phyloP scores from a whole-genome alignment of 148 eudicot species.

The Arbutus unedo region DNA sequence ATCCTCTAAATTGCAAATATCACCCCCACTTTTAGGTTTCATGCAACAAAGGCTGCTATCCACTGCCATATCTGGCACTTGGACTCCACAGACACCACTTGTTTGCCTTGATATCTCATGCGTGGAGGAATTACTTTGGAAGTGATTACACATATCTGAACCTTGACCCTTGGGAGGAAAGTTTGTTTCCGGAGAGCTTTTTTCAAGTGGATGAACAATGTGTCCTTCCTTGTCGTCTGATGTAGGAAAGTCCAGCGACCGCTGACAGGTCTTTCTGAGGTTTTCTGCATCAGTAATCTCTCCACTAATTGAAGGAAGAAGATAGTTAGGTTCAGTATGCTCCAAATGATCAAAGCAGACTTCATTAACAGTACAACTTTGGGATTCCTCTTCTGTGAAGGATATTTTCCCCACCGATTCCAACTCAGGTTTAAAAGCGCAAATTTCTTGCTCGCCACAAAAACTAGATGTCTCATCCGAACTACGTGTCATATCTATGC shows the following conservation, averaged over 20 bases:
- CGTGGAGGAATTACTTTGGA: conserved; percentile 15
- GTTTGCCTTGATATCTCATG: conserved; percentile 5
- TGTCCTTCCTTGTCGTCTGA: conserved; percentile 23
- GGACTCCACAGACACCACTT: conserved; percentile 2
- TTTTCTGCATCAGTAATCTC: conserved; percentile 14
- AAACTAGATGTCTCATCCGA: conserved; percentile 14
- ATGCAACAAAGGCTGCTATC: neutral
- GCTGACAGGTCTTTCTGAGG: conserved; percentile 22
- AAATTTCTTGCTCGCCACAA: conserved; percentile 18
- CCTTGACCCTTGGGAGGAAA: conserved; percentile 15
- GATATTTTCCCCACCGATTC: conserved; percentile 11
- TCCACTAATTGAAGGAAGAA: conserved; percentile 18
- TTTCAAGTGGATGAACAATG: conserved; percentile 18
- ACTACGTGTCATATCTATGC: conserved; percentile 10
- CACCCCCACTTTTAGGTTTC: neutral
- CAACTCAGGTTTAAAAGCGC: neutral
- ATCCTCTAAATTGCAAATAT: conserved; percentile 1
- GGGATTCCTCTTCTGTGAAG: conserved; percentile 14
- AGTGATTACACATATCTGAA: conserved; percentile 21
- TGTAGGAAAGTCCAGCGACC: conserved; percentile 13
- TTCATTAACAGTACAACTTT: conserved; percentile 39
- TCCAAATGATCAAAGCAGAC: conserved; percentile 38
- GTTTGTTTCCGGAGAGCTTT: conserved; percentile 27
- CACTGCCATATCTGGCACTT: conserved; percentile 6
- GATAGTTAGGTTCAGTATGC: conserved; percentile 20